phyloP scores from a whole-genome alignment of 2,329 filamentous ascomycete species.

The Fusarium dimerum region DNA sequence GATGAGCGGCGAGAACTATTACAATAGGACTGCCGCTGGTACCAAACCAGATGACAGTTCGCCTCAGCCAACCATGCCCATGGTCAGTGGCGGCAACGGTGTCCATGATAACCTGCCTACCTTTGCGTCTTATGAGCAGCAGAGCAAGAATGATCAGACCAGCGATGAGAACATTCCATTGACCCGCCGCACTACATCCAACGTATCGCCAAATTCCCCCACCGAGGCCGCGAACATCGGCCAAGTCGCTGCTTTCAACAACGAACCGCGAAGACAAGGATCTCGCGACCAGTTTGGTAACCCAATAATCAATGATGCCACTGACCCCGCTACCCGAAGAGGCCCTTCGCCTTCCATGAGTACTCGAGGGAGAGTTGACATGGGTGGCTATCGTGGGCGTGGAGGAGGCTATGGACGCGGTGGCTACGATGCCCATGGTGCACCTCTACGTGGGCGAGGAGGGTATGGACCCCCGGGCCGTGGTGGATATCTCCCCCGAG shows the following conservation, averaged over 20 bases:
- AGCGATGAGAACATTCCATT: conserved; percentile 73
- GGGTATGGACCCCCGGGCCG: conserved; percentile 46
- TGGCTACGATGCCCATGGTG: conserved; percentile 49
- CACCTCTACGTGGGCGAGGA: conserved; percentile 41
- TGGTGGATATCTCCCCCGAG: conserved; percentile 46
- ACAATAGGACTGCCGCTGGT: conserved; percentile 66
- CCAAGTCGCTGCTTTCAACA: conserved; percentile 35
- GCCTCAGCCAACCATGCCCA: conserved; percentile 60
- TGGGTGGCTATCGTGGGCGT: conserved; percentile 46
- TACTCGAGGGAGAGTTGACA: conserved; percentile 55
- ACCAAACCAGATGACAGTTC: conserved; percentile 44
- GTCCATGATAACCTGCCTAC: conserved; percentile 49
- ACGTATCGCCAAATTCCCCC: conserved; percentile 52
- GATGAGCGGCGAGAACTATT: conserved; percentile 95
- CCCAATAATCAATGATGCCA: conserved; percentile 44
- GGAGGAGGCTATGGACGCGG: conserved; percentile 52
- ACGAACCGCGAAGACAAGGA: conserved; percentile 39
- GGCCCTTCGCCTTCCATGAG: conserved; percentile 50
- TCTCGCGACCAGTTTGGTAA: conserved; percentile 69
- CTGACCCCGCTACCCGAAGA: conserved; percentile 46
- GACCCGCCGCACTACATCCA: conserved; percentile 64
- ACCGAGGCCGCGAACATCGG: conserved; percentile 40
- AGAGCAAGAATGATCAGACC: conserved; percentile 59
- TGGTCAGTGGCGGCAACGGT: conserved; percentile 57
- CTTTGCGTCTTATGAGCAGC: conserved; percentile 69